Evolutionary conservation across 139 green algal genomes (phyloP).

Genomic region (Tetratostichococcus sp.): DNA sequence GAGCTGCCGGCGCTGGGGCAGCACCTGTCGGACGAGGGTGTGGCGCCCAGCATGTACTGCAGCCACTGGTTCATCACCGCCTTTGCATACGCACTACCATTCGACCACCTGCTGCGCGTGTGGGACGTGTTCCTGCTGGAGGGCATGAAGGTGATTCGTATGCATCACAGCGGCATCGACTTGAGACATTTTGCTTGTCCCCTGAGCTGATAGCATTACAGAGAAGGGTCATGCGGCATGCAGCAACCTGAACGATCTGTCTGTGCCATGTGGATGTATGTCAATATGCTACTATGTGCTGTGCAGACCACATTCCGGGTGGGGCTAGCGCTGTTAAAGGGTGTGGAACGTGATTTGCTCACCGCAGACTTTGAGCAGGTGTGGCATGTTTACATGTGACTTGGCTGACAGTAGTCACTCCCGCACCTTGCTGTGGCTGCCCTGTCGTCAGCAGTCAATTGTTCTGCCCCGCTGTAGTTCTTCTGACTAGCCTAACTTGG

Average conservation of each 20-base stretch:
- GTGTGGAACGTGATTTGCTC: slow-evolving; percentile 46
- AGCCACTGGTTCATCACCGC: slow-evolving; percentile 89
- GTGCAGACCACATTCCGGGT: slow-evolving; percentile 46
- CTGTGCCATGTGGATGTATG: no score
- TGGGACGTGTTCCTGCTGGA: slow-evolving; percentile 83
- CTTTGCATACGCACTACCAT: slow-evolving; percentile 81
- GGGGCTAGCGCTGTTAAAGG: slow-evolving; percentile 60
- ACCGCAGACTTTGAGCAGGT: slow-evolving; percentile 51
- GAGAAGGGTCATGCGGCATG: no score
- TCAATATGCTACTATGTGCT: no score
- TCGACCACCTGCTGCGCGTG: slow-evolving; percentile 72
- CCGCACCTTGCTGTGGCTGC: no score
- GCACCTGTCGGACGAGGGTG: slow-evolving; percentile 44
- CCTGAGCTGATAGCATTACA: no score
- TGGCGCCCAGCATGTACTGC: slow-evolving; percentile 69
- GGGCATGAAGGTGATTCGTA: slow-evolving; percentile 42
- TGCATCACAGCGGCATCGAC: no score
- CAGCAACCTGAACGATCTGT: no score
- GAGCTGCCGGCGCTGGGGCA: slow-evolving; percentile 42
- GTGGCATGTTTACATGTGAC: slow-evolving; percentile 5
- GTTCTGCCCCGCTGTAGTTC: no score
- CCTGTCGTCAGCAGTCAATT: no score
- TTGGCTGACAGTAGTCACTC: no score
- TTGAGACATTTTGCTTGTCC: no score
- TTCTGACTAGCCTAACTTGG: no score